Evolutionary conservation across 164 flowering plant genomes (phyloP).

Genomic region (Akebia trifoliata): DNA sequence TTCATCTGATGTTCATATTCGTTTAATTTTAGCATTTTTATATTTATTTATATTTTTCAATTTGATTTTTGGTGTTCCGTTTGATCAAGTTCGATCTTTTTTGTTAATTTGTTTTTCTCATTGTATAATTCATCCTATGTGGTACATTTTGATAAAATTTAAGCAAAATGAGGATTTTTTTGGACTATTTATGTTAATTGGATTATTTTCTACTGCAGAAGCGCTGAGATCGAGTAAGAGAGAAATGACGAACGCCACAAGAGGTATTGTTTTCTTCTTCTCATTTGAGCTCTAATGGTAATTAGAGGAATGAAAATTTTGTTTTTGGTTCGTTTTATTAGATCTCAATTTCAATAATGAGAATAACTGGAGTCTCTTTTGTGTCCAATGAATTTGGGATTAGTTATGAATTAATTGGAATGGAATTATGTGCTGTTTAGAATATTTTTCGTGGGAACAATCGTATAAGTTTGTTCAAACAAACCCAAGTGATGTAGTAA

Average conservation of each 20-base stretch:
- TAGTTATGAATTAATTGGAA: neutral
- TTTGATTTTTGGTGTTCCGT: no score
- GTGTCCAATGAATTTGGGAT: neutral
- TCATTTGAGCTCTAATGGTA: neutral
- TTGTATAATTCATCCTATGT: no score
- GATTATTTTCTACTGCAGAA: constrained; percentile 37
- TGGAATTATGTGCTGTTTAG: neutral
- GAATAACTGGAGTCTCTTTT: neutral
- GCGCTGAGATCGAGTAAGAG: constrained; percentile 73
- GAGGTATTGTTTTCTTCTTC: constrained; percentile 42
- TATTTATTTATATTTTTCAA: no score
- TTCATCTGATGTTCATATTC: neutral
- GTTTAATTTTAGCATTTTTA: constrained; percentile 1
- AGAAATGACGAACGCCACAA: constrained; percentile 72
- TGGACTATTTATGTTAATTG: neutral
- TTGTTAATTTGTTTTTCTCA: no score
- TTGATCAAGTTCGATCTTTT: no score
- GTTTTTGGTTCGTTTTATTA: neutral
- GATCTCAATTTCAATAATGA: neutral
- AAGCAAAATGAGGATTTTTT: neutral
- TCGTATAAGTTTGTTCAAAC: neutral
- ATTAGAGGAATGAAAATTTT: neutral
- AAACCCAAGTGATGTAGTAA: neutral
- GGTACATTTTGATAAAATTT: neutral
- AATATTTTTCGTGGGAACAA: neutral